Base-by-base conservation (phyloP, 164 flowering plant species). In the Macadamia integrifolia region DNA sequence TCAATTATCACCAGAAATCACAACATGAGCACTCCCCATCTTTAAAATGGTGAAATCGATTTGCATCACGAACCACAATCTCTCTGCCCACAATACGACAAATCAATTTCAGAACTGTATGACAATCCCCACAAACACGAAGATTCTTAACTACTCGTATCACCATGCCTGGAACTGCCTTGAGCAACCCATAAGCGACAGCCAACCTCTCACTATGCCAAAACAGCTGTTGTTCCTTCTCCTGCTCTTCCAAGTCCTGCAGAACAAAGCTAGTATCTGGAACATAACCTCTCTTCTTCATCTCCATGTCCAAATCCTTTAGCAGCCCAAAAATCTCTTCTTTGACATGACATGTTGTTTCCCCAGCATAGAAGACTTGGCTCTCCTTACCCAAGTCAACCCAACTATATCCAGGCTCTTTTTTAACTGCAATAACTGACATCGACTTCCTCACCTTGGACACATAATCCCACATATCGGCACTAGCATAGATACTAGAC, bases 171-270 rank as follows among this genome's bases (percentile, higher is more conserved):
- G 50, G 9, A 1, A 46, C 50, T 46, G 13, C 50, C 13, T 46
- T 46, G 5, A 35, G 40, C 40, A 35, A 35, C 40, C 40, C 40
- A 35, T 35, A 35, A 23, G 40, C 5, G 3, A 35, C 5, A 35
- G 40, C 95, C 80, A 86, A 31, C 74, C 92, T 79, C 81, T 88
- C 95, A 72, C 97, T 86, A 69, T 92, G 95, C 87, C 86, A 81
- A 68, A 86, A 84, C 31, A 89, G 82, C 62, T 83, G 90, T 23
- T 23, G 23, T 23, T 23, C 23, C 23, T 23, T 23, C 23, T 23
- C 23, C 23, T 23, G 40, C 40, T 35, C 40, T 35, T 35, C 40
- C 40, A 35, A 35, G 40, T 35, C 92, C 74, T 86, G 91, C 74
- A 88, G 79, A 64, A 88, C 92, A 56, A 49, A 82, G 69, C 86